Conservation (phyloP, 2,329 filamentous ascomycete species). For the Salinomyces thailandicus region DNA sequence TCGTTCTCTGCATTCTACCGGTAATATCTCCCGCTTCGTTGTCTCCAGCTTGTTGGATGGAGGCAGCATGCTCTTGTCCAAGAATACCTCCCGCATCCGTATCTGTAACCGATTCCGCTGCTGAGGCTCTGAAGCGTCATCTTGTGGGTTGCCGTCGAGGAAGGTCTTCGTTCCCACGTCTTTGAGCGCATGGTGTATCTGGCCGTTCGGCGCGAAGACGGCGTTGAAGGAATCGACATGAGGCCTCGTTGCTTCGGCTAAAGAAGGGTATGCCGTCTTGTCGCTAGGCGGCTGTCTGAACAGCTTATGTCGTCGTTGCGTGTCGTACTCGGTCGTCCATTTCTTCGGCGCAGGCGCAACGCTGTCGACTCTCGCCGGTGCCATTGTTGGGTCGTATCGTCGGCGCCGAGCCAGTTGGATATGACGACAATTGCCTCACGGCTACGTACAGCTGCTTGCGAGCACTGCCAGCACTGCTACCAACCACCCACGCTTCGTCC, state of each 20-base stretch:
- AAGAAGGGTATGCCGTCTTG: slow-evolving; percentile 73
- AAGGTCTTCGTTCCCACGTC: slow-evolving; percentile 88
- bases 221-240: slow-evolving; percentile 95
- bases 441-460: too few relatives aligned
- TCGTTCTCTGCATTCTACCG: slow-evolving; percentile 86
- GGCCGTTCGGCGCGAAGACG: slow-evolving; percentile 63
- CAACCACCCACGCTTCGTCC: too few relatives aligned
- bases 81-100: slow-evolving; percentile 66
- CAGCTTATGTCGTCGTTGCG: slow-evolving; percentile 72
- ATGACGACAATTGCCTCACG: too few relatives aligned
- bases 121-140: slow-evolving; percentile 48
- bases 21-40: slow-evolving; percentile 73
- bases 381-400: too few relatives aligned
- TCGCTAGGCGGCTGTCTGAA: slow-evolving; percentile 84
- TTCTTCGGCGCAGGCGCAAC: slow-evolving; percentile 49
- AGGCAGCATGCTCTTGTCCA: slow-evolving; percentile 73
- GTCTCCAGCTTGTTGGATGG: slow-evolving; percentile 70
- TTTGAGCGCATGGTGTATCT: slow-evolving; percentile 63
- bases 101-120: slow-evolving; percentile 60
- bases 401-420: too few relatives aligned
- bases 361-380: slow-evolving; percentile 16
- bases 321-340: slow-evolving; percentile 83
- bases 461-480: too few relatives aligned
- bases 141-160: slow-evolving; percentile 61
- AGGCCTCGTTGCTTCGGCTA: slow-evolving; percentile 76